A percentile compares a stretch with the other conserved stretches of the same genome.
Conservation (phyloP, 345 rosid genomes). For the Salix dunnii region DNA sequence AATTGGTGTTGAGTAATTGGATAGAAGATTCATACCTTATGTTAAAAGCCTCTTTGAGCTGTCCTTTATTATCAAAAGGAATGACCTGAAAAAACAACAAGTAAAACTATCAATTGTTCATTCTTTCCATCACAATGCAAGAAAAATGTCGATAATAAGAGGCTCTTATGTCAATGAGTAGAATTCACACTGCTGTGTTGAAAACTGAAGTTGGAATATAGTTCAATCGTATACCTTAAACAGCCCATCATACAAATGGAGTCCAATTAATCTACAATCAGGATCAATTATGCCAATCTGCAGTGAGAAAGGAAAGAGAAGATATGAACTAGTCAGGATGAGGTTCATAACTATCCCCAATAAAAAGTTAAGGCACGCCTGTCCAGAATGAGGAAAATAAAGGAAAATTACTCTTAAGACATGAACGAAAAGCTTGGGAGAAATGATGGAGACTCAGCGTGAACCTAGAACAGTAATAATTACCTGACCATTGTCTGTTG, state of each 20-base stretch:
- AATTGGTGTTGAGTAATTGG: neutral
- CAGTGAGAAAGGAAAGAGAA: conserved; percentile 7
- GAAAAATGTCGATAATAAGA: neutral
- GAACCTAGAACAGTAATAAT: neutral
- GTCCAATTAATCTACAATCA: conserved; percentile 90
- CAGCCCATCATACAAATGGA: conserved; percentile 92
- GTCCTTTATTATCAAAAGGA: conserved; percentile 95
- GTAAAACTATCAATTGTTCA: neutral
- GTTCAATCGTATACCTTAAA: conserved; percentile 57
- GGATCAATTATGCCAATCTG: conserved; percentile 97
- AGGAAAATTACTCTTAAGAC: neutral
- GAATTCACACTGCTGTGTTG: neutral
- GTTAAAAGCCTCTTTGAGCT: conserved; percentile 89
- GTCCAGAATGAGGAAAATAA: neutral
- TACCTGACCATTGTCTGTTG: conserved; percentile 96
- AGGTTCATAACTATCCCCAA: neutral
- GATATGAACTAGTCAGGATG: neutral
- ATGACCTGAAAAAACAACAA: conserved; percentile 52
- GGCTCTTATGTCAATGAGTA: neutral
- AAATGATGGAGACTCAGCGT: neutral
- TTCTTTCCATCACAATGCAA: neutral
- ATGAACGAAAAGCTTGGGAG: neutral
- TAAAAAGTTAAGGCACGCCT: neutral
- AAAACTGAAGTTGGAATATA: neutral
- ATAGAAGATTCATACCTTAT: conserved; percentile 48